Conservation (phyloP, 495 filamentous ascomycete species). For the Aspergillus wentii region DNA sequence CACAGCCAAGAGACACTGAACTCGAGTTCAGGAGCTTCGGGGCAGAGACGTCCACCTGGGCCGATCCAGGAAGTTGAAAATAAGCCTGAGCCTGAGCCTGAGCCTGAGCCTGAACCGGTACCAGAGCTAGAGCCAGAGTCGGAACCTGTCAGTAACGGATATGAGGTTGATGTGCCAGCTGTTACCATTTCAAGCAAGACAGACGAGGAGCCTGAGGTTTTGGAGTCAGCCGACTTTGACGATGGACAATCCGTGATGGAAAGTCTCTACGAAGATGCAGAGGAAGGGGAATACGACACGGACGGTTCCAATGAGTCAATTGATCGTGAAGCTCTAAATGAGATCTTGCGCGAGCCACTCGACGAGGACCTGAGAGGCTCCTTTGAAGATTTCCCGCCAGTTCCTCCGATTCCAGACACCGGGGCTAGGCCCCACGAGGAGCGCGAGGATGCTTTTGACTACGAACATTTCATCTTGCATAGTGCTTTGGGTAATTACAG, state of each 20-base stretch:
- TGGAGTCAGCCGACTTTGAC: constrained; percentile 12
- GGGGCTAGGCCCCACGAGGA: constrained; percentile 71
- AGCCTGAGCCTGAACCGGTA: constrained; percentile 3
- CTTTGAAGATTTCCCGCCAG: constrained; percentile 19
- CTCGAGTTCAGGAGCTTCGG: constrained; percentile 31
- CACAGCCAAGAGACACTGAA: constrained; percentile 18
- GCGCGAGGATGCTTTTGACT: constrained; percentile 94
- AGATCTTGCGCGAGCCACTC: constrained; percentile 38
- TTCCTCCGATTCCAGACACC: constrained; percentile 11
- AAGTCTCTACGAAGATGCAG: constrained; percentile 58
- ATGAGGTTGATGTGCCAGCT: too few species aligned
- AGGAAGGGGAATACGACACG: constrained; percentile 33
- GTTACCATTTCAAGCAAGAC: constrained; percentile 6
- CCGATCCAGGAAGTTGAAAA: constrained; percentile 20
- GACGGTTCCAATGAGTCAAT: constrained; percentile 42
- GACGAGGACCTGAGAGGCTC: constrained; percentile 31
- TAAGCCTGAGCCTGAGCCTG: background rate
- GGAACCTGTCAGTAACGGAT: background rate
- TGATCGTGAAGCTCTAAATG: constrained; percentile 43
- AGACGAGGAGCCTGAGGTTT: constrained; percentile 2
- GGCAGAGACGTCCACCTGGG: constrained; percentile 18
- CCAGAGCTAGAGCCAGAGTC: constrained; percentile 2
- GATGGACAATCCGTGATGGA: constrained; percentile 38
- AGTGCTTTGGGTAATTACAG: constrained; percentile 74
- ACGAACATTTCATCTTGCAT: constrained; percentile 92